Evolutionary conservation across 78 protist genomes (phyloP).

Genomic region (Planoprotostelium fungivorum): DNA sequence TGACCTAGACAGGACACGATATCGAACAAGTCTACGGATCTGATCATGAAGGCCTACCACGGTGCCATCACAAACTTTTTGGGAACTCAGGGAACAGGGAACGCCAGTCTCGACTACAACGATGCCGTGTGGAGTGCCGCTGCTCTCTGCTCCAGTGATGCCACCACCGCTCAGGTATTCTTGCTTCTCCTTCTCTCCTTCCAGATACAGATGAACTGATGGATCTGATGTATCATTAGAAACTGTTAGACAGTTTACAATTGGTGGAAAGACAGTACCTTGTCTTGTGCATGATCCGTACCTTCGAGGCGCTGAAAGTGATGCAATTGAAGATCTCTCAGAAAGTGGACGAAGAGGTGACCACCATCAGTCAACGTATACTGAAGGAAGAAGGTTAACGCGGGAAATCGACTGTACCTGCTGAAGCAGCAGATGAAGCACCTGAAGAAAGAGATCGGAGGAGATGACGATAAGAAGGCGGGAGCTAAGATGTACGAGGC

Average conservation of each 20-base stretch:
- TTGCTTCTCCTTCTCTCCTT: too few relatives aligned
- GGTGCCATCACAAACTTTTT: not conserved
- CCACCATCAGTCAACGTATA: not conserved
- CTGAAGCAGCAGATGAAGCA: not conserved
- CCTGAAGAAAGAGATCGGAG: not conserved
- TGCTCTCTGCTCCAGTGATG: not conserved
- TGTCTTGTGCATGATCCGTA: not conserved
- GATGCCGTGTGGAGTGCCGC: not conserved
- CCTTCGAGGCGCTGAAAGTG: not conserved
- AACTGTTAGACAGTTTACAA: not conserved
- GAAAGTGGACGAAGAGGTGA: not conserved
- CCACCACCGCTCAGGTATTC: not conserved
- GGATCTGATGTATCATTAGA: too few relatives aligned
- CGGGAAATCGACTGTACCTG: not conserved
- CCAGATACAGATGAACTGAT: too few relatives aligned
- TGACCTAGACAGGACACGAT: not conserved
- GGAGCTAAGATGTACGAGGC: not conserved
- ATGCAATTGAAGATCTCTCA: not conserved
- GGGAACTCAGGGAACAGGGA: not conserved
- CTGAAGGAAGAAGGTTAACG: not conserved
- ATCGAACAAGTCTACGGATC: not conserved
- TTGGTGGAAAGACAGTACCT: not conserved
- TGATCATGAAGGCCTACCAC: not conserved
- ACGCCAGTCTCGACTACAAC: not conserved
- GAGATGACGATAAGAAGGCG: not conserved